Percentiles rank a stretch among this genome's conserved stretches.
Evolutionary conservation across 1,139 yeast species (phyloP).

Genomic region (Debaryomyces udenii): DNA sequence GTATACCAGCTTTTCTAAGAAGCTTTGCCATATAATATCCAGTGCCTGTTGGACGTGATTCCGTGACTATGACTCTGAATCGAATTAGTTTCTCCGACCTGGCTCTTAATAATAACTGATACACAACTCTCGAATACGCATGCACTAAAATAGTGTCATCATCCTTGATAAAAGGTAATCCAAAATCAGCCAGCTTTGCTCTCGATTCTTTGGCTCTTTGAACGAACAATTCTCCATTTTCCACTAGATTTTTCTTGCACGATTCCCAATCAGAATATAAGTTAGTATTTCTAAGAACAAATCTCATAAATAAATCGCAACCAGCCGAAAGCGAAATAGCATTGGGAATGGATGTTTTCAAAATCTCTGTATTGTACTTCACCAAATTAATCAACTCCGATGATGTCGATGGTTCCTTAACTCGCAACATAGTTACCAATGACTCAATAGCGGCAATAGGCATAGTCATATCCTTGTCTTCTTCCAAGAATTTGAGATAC

Average conservation of each 20-base stretch:
- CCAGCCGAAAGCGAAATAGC: conserved; percentile 96
- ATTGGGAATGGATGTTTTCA: conserved; percentile 81
- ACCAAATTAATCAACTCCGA: conserved; percentile 86
- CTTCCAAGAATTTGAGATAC: conserved; percentile 76
- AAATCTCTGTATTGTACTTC: conserved; percentile 70
- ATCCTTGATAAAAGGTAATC: conserved; percentile 87
- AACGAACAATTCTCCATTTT: conserved; percentile 89
- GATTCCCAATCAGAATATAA: conserved; percentile 94
- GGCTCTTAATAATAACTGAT: conserved; percentile 73
- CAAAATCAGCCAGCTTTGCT: conserved; percentile 83
- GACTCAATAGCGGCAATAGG: conserved; percentile 99
- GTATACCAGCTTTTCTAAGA: conserved; percentile 78
- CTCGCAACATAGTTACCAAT: conserved; percentile 76
- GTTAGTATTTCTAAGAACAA: conserved; percentile 86
- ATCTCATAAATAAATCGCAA: conserved; percentile 93
- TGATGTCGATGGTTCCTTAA: conserved; percentile 88
- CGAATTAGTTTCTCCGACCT: conserved; percentile 70
- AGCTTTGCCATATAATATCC: conserved; percentile 77
- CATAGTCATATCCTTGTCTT: conserved; percentile 96
- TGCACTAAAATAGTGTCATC: conserved; percentile 91
- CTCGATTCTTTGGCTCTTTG: conserved; percentile 91
- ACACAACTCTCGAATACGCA: conserved; percentile 90
- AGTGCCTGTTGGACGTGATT: conserved; percentile 83
- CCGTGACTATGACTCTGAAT: conserved; percentile 90
- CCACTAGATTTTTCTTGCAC: conserved; percentile 85